Evolutionary conservation across 495 filamentous ascomycete genomes (phyloP), one percentile per base, ranked within the genome.

Genomic region (Margaritispora aquatica): DNA sequence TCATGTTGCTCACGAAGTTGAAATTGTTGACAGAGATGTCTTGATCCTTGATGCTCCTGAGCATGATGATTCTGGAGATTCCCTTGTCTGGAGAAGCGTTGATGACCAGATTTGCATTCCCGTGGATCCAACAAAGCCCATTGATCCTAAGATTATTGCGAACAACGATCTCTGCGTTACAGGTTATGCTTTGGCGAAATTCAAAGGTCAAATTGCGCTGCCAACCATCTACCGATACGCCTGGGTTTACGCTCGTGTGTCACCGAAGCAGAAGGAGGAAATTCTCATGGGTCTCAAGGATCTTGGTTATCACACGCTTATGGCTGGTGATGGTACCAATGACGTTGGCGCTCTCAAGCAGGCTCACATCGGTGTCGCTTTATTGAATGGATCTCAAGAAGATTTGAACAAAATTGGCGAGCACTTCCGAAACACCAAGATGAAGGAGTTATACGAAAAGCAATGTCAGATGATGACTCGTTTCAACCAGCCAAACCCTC

Each of bases 361-460:
- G 77, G 95, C 94, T 23, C 95, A 99, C 66, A 88, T 99, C 57
- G 94, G 94, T 68, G 89, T 97, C 63, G 94, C 94, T 13, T 85
- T 99, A 34, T 81, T 99, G 58, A 99, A 99, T 70, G 94, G 94
- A 27, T 93, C 94, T 1, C 86, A 85, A 67, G 87, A 96, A 1
- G 94, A 96, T 69, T 79, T 99, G 38, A 86, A 86, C 49, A 88
- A 85, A 66, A 99, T 99, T 62, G 85, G 87, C 15, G 93, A 97
- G 62, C 91, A 99, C 72, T 88, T 88, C 63, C 85, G 94, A 48
- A 92, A 86, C 61, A 95, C 88, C 34, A 96, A 92, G 79, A 95
- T 99, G 87, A 97, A 96, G 78, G 92, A 96, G 62, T 81, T 99
- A 44, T 99, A 99, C 66, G 91, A 99, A 75, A 97, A 97, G 77